Conservation (phyloP, 2,329 filamentous ascomycete species). For the Aureobasidium zeae region DNA sequence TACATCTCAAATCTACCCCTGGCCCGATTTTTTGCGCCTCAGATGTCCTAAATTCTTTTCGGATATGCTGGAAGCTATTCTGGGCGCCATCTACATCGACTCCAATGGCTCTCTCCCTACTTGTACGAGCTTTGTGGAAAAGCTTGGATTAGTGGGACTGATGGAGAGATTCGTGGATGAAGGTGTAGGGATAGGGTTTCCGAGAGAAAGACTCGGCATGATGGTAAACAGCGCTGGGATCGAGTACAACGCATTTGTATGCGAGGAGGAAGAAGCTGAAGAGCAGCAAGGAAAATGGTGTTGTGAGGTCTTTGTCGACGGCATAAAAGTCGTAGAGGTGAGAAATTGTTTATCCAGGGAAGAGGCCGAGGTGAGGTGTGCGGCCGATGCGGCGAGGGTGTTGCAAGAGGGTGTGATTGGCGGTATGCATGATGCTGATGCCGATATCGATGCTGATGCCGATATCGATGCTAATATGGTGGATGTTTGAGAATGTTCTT, state of each 20-base stretch:
- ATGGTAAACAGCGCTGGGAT: constrained; percentile 47
- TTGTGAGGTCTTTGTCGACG: constrained; percentile 31
- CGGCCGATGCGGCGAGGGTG: constrained; percentile 17
- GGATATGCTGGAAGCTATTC: constrained; percentile 69
- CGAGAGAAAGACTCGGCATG: constrained; percentile 59
- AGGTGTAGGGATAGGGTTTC: constrained; percentile 47
- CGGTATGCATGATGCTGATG: not conserved
- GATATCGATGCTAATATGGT: constrained; percentile 1
- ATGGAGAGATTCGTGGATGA: constrained; percentile 51
- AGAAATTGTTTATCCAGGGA: constrained; percentile 28
- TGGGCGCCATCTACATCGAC: constrained; percentile 81
- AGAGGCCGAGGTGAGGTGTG: constrained; percentile 33
- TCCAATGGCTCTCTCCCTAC: constrained; percentile 49
- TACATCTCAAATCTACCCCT: constrained; percentile 56
- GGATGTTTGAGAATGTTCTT: not conserved
- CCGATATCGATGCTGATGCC: not conserved
- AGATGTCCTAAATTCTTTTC: constrained; percentile 68
- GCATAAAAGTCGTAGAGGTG: constrained; percentile 26
- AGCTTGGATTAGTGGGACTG: constrained; percentile 56
- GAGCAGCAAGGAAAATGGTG: constrained; percentile 20
- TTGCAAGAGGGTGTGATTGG: constrained; percentile 5
- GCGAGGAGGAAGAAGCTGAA: constrained; percentile 12
- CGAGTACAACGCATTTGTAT: constrained; percentile 43
- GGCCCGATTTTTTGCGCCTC: constrained; percentile 59
- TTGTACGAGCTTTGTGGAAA: constrained; percentile 53